These are phyloP conservation scores for Alternaria triticimaculans DNA, from an alignment of 2,329 filamentous ascomycete genomes.

Conservation along the genomic window DNA sequence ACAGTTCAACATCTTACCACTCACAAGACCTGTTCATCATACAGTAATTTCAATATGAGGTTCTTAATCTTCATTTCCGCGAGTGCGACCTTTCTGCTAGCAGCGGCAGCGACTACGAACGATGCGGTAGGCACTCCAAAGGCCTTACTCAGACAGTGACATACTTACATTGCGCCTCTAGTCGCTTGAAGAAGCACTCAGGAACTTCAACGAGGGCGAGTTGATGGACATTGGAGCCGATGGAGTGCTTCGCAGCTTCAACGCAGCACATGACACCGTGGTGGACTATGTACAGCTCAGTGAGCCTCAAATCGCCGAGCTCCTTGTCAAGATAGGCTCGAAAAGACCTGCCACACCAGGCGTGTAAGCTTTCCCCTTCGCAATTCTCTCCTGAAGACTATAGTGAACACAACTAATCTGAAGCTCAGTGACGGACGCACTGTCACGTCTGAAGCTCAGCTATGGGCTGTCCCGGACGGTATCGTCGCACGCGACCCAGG, in stretches of 20 bases:
- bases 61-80: neutral
- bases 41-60: neutral
- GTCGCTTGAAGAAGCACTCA: neutral
- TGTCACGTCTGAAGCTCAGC: neutral
- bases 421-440: neutral
- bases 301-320: neutral
- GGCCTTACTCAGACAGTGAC: too few relatives aligned
- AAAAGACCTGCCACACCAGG: too few relatives aligned
- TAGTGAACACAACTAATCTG: too few relatives aligned
- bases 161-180: neutral
- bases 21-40: neutral
- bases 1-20: neutral
- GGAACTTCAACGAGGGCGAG: neutral
- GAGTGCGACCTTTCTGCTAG: neutral
- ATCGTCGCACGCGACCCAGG: fast-evolving
- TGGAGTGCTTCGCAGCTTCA: neutral
- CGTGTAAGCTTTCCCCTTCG: too few relatives aligned
- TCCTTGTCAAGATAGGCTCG: neutral
- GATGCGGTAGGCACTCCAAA: neutral
- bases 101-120: neutral
- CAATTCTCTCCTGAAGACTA: too few relatives aligned
- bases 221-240: neutral
- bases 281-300: neutral
- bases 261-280: neutral
- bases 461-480: neutral